phyloP scores from a whole-genome alignment of 805 yeast genomes.

The Candida sanyiensis region DNA sequence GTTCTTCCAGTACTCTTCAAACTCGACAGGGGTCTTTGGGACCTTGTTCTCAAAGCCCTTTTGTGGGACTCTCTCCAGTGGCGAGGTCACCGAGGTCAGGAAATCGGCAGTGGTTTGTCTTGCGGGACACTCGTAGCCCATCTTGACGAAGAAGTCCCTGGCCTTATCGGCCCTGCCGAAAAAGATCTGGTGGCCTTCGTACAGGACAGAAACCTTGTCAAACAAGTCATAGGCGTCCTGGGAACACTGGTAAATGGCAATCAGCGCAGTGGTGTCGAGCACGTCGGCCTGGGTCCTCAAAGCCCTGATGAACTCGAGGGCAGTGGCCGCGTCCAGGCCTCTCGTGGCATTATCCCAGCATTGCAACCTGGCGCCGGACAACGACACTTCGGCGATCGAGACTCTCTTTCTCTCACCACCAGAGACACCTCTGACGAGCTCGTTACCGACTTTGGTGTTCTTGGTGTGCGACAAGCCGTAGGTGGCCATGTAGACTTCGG shows the following conservation, averaged over 20 bases:
- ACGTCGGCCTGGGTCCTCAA: constrained; percentile 46
- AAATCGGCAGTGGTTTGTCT: constrained; percentile 59
- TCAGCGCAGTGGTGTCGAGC: constrained; percentile 45
- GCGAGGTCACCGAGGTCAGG: constrained; percentile 50
- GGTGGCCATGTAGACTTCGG: constrained; percentile 49
- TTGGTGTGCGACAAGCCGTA: constrained; percentile 49
- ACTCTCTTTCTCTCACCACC: constrained; percentile 77
- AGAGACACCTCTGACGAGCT: constrained; percentile 62
- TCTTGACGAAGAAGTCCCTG: constrained; percentile 40
- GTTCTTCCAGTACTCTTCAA: constrained; percentile 43
- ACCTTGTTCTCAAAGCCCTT: constrained; percentile 42
- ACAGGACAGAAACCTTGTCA: constrained; percentile 47
- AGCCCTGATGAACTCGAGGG: constrained; percentile 50
- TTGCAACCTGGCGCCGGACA: constrained; percentile 42
- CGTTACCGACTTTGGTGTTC: constrained; percentile 62
- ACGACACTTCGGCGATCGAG: constrained; percentile 59
- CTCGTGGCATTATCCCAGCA: constrained; percentile 62
- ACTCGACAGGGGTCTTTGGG: constrained; percentile 49
- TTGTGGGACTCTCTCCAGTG: constrained; percentile 41
- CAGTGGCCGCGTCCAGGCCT: constrained; percentile 61
- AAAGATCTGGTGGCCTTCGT: constrained; percentile 52
- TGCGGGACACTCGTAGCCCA: constrained; percentile 53
- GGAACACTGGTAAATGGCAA: constrained; percentile 58
- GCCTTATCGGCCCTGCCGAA: constrained; percentile 45
- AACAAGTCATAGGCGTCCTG: constrained; percentile 50